Base-by-base conservation (phyloP, 768 basidiomycete genomes). In the Auriculariales sp. region DNA sequence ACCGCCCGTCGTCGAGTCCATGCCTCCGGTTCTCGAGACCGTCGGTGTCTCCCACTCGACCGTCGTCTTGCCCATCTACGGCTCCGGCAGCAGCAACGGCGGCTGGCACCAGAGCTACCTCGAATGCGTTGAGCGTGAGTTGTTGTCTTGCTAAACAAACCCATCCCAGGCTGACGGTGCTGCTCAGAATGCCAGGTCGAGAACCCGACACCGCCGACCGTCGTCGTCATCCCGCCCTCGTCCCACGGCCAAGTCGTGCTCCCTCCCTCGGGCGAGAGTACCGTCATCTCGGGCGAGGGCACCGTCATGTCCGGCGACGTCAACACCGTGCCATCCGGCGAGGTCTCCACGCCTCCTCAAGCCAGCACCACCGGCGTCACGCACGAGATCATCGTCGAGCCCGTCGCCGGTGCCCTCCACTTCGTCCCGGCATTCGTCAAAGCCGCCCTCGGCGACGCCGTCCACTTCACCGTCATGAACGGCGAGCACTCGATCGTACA, bases 311-410 rank as follows among this genome's bases (percentile, higher is more conserved):
- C n/a, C n/a, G n/a, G n/a, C n/a, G n/a, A n/a, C n/a, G n/a, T n/a
- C n/a, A n/a, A n/a, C n/a, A n/a, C n/a, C n/a, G n/a, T n/a, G n/a
- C n/a, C n/a, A n/a, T n/a, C n/a, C n/a, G n/a, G n/a, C n/a, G n/a
- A n/a, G n/a, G n/a, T n/a, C n/a, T n/a, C n/a, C n/a, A n/a, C n/a
- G n/a, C n/a, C n/a, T n/a, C n/a, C n/a, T n/a, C n/a, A n/a, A n/a
- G n/a, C n/a, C n/a, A n/a, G n/a, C n/a, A n/a, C n/a, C n/a, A 47
- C 29, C 44, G 80, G 81, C 49, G 71, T 66, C 31, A 85, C 81
- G 15, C 78, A 82, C 68, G 84, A 82, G 34, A 75, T 88, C 61
- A 75, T 83, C 55, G 85, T 88, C 47, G 84, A 83, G 15, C 83
- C 85, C 24, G 74, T 39, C 22, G 17, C 15, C 12, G 22, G 24